These are phyloP conservation scores for Phytophthora vignae DNA, from an alignment of 352 stramenopile genomes.

Conservation along the genomic window DNA sequence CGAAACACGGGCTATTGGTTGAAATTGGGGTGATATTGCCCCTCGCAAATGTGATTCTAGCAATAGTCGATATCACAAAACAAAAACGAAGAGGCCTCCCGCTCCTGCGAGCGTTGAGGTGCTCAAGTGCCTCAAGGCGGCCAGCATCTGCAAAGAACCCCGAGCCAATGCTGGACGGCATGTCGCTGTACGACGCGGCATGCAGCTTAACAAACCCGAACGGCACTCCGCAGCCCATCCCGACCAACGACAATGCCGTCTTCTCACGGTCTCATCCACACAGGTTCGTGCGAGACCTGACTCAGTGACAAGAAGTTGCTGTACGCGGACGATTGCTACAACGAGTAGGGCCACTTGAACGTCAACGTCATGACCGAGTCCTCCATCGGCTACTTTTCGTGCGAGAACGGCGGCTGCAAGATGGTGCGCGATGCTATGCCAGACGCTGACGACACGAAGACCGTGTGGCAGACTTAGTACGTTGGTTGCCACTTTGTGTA, in stretches of 20 bases:
- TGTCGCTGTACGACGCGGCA: not conserved
- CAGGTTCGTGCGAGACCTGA: not conserved
- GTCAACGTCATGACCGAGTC: no score
- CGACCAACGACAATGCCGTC: not conserved
- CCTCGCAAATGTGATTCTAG: no score
- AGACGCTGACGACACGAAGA: no score
- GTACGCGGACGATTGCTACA: no score
- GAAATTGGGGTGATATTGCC: no score
- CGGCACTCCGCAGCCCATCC: not conserved
- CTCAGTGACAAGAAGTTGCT: not conserved
- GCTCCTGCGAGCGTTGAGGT: not conserved
- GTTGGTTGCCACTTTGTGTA: no score
- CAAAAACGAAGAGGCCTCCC: no score
- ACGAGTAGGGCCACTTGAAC: no score
- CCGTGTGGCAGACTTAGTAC: no score
- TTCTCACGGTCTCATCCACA: not conserved
- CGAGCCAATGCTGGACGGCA: not conserved
- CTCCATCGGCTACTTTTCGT: not conserved
- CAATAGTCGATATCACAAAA: no score
- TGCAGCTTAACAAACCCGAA: not conserved
- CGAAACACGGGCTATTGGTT: no score
- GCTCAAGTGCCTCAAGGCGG: not conserved
- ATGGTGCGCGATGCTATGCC: no score
- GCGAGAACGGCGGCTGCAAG: not conserved
- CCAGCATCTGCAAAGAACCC: not conserved